These are phyloP conservation scores for Cyberlindnera lachancei DNA, from an alignment of 805 yeast genomes.

Conservation along the genomic window DNA sequence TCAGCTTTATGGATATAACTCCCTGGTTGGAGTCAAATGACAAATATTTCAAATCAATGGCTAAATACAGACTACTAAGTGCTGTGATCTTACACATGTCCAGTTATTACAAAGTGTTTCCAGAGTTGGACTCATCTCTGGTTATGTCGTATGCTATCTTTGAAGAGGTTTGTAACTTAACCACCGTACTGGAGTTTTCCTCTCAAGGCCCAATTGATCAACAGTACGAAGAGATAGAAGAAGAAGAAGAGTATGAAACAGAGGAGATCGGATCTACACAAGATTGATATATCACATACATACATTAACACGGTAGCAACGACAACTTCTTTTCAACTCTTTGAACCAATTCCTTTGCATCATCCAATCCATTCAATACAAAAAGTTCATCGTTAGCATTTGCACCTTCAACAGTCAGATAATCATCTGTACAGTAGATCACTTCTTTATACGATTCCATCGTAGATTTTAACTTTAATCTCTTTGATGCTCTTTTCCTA, in stretches of 20 bases:
- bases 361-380: slow-evolving; percentile 10
- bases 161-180: slow-evolving; percentile 1
- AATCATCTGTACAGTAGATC: slow-evolving; percentile 20
- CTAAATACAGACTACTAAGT: not conserved
- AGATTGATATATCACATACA: too few species aligned
- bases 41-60: slow-evolving; percentile 1
- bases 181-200: too few species aligned
- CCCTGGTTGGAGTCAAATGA: slow-evolving; percentile 2
- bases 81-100: not conserved
- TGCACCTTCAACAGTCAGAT: slow-evolving; percentile 8
- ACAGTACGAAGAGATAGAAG: too few species aligned
- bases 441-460: slow-evolving; percentile 5
- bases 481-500: slow-evolving; percentile 17
- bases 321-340: slow-evolving; percentile 7
- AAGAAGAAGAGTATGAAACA: too few species aligned
- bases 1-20: not conserved
- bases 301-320: too few species aligned
- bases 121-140: not conserved
- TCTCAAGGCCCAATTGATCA: too few species aligned
- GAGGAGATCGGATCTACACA: too few species aligned
- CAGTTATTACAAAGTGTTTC: not conserved
- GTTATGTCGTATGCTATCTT: slow-evolving; percentile 1
- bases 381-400: slow-evolving; percentile 10
- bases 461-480: slow-evolving; percentile 16
- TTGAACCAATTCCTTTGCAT: slow-evolving; percentile 12